Percentiles rank a stretch among this genome's conserved stretches.
Conservation (phyloP, 805 yeast genomes). For the Candida oleophila region DNA sequence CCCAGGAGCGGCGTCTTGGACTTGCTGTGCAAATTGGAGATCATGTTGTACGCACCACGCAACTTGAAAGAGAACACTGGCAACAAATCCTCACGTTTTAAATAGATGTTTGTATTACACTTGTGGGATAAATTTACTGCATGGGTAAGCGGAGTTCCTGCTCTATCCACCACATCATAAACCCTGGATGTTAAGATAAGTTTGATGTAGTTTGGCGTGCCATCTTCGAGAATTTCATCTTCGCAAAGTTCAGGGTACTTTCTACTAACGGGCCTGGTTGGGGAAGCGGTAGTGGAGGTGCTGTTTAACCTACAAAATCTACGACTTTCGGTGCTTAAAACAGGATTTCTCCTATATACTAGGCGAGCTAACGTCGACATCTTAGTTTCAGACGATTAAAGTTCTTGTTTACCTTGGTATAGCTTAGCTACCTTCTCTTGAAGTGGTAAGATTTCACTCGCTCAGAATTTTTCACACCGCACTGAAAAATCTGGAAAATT, state of each 20-base stretch:
- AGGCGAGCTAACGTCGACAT: not conserved
- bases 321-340: not conserved
- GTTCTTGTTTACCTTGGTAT: not conserved
- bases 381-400: not conserved
- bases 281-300: not conserved
- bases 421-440: not conserved
- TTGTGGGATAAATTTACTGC: conserved; percentile 76
- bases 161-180: conserved; percentile 80
- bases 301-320: not conserved
- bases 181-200: conserved; percentile 89
- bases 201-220: conserved; percentile 91
- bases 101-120: conserved; percentile 68
- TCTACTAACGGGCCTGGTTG: conserved; percentile 8
- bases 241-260: conserved; percentile 46
- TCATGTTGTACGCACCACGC: conserved; percentile 97
- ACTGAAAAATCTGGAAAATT: not conserved
- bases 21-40: conserved; percentile 73
- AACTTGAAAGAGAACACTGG: conserved; percentile 96
- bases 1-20: conserved; percentile 67
- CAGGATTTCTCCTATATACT: not conserved
- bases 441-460: not conserved
- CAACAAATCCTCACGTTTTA: conserved; percentile 89
- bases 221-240: conserved; percentile 53
- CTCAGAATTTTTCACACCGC: not conserved
- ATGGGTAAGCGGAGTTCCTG: conserved; percentile 77